A percentile compares a stretch with the other conserved stretches of the same genome.
Evolutionary conservation across 2,329 filamentous ascomycete genomes (phyloP).

Genomic region (Metarhizium brunneum): DNA sequence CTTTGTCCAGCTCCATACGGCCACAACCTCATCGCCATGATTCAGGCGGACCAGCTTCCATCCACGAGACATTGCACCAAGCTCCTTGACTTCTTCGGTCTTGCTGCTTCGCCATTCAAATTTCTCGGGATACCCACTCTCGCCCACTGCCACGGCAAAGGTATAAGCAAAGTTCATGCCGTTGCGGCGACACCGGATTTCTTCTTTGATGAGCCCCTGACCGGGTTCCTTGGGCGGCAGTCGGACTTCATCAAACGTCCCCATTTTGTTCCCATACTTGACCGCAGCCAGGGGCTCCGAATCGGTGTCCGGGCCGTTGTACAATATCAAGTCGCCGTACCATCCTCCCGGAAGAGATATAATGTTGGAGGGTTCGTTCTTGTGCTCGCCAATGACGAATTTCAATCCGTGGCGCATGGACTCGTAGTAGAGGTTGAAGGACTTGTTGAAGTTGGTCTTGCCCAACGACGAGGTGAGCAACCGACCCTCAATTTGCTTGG

Average conservation of each 20-base stretch:
- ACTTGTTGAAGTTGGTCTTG: constrained; percentile 3
- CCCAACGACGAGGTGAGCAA: background rate
- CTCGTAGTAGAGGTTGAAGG: constrained; percentile 8
- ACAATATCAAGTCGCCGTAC: constrained; percentile 9
- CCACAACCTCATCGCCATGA: constrained; percentile 31
- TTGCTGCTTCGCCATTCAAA: constrained; percentile 35
- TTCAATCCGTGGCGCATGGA: constrained; percentile 1
- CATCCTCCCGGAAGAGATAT: constrained; percentile 5
- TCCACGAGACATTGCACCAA: constrained; percentile 22
- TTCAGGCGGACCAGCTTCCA: constrained; percentile 28
- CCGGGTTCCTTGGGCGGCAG: constrained; percentile 8
- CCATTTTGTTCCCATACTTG: constrained; percentile 1
- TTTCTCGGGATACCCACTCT: constrained; percentile 18
- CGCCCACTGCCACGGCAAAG: constrained; percentile 23
- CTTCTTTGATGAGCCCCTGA: constrained; percentile 2
- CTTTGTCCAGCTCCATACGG: constrained; percentile 20
- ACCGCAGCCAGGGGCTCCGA: constrained; percentile 4
- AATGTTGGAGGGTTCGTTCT: constrained; percentile 3
- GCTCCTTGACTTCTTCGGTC: constrained; percentile 22
- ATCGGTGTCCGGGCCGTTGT: constrained; percentile 6
- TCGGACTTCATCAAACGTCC: constrained; percentile 6
- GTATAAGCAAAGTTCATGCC: constrained; percentile 8
- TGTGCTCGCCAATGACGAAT: constrained; percentile 7
- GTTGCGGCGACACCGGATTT: constrained; percentile 5
- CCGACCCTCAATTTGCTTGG: constrained; percentile 6